Conservation (phyloP, 2,329 filamentous ascomycete species). For the Colletotrichum theobromicola region DNA sequence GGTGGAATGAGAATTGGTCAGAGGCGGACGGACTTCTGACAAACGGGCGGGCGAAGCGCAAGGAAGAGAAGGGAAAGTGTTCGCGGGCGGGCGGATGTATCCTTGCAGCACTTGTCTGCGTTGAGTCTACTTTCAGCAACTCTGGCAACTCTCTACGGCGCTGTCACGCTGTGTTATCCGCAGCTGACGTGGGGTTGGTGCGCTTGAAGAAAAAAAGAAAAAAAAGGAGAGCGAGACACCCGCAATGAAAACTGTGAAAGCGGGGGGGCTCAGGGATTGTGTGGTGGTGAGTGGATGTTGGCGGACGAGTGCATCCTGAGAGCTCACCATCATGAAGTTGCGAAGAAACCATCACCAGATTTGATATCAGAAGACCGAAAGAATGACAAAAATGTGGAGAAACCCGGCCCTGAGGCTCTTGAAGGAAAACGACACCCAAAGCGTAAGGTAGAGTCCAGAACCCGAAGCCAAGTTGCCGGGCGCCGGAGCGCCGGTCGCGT, state of each 20-base stretch:
- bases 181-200: conserved; percentile 12
- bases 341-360: not conserved
- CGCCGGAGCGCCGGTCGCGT: conserved; percentile 1
- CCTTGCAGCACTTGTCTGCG: not conserved
- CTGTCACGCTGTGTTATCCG: not conserved
- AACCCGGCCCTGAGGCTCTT: conserved; percentile 8
- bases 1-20: conserved; percentile 24
- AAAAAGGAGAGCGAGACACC: not conserved
- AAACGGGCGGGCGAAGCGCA: not conserved
- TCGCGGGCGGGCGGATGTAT: not conserved
- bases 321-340: conserved; percentile 2
- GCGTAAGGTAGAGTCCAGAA: not conserved
- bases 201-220: not conserved
- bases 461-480: conserved; percentile 12
- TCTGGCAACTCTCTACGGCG: not conserved
- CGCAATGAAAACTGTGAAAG: not conserved
- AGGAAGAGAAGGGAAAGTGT: not conserved
- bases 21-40: not conserved
- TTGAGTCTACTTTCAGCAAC: not conserved
- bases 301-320: not conserved
- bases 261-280: not conserved
- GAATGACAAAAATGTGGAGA: not conserved
- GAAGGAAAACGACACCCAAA: not conserved
- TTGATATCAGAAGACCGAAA: not conserved
- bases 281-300: not conserved